Conservation (phyloP, 2,329 filamentous ascomycete genomes). For the Trichoderma sp. region DNA sequence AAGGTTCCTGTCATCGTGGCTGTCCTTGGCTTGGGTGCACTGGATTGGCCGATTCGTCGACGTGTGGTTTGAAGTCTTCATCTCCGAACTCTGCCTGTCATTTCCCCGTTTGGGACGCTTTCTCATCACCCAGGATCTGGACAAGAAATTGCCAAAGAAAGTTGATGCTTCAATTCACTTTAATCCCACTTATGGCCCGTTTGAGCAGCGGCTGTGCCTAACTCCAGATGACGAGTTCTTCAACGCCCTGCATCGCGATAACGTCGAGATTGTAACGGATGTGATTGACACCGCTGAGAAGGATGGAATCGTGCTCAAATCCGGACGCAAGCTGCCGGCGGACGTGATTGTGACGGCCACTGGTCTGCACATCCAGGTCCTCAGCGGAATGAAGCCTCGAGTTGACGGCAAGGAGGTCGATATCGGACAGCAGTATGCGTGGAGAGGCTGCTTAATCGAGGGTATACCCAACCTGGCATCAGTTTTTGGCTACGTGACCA, state of each 20-base stretch:
- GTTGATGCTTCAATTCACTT: slow-evolving; percentile 64
- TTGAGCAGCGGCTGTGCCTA: slow-evolving; percentile 76
- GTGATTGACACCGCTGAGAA: slow-evolving; percentile 52
- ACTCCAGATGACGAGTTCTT: slow-evolving; percentile 60
- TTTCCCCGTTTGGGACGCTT: slow-evolving; percentile 31
- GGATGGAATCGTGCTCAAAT: slow-evolving; percentile 49
- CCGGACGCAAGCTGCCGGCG: slow-evolving; percentile 53
- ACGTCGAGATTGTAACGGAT: slow-evolving; percentile 52
- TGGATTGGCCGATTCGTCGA: slow-evolving; percentile 52
- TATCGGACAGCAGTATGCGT: slow-evolving; percentile 55
- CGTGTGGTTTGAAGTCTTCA: slow-evolving; percentile 48
- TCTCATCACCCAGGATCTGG: slow-evolving; percentile 45
- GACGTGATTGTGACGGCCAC: slow-evolving; percentile 73
- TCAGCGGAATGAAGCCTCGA: slow-evolving; percentile 52
- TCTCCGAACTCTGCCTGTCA: slow-evolving; percentile 36
- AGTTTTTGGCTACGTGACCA: slow-evolving; percentile 65
- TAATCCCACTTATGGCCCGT: slow-evolving; percentile 63
- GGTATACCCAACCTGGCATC: slow-evolving; percentile 64
- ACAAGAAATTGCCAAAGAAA: slow-evolving; percentile 52
- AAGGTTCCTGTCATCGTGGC: slow-evolving; percentile 40
- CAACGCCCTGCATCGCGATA: slow-evolving; percentile 46
- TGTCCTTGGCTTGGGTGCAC: slow-evolving; percentile 51
- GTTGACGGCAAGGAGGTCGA: slow-evolving; percentile 57
- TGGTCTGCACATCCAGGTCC: slow-evolving; percentile 61
- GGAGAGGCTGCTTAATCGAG: slow-evolving; percentile 67